These are phyloP conservation scores for Medicago lupulina DNA, from an alignment of 306 rosid genomes.

Conservation along the genomic window DNA sequence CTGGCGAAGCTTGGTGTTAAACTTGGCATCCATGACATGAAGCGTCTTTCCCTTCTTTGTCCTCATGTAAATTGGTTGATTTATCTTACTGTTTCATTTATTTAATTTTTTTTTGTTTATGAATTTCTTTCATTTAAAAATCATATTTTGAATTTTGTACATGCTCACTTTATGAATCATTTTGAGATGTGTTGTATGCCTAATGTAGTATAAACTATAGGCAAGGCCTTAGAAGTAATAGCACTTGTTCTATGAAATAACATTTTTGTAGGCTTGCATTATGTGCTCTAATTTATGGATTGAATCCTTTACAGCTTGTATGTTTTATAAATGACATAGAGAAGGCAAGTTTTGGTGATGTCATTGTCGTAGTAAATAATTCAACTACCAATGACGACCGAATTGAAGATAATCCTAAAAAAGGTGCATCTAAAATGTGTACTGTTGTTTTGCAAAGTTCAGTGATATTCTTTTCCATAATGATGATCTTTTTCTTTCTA, in stretches of 20 bases:
- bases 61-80: slow-evolving; percentile 65
- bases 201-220: slow-evolving; percentile 6
- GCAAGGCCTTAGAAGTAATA: background rate
- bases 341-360: slow-evolving; percentile 53
- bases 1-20: slow-evolving; percentile 61
- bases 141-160: background rate
- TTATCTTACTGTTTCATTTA: background rate
- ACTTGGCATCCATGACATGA: slow-evolving; percentile 60
- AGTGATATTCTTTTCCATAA: slow-evolving; percentile 12
- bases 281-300: slow-evolving; percentile 39
- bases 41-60: slow-evolving; percentile 69
- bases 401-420: slow-evolving; percentile 40
- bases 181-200: slow-evolving; percentile 4
- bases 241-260: background rate
- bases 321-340: slow-evolving; percentile 55
- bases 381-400: slow-evolving; percentile 44
- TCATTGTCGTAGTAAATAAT: slow-evolving; percentile 48
- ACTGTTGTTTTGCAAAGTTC: slow-evolving; percentile 29
- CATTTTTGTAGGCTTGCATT: background rate
- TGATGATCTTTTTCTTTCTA: slow-evolving; percentile 4
- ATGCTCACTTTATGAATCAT: slow-evolving; percentile 25
- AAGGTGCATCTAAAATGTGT: slow-evolving; percentile 52
- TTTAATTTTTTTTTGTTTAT: background rate
- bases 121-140: background rate
- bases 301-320: slow-evolving; percentile 59